Percentiles rank a stretch among this genome's conserved stretches.
Evolutionary conservation across 139 green algal genomes (phyloP).

Genomic region (Auxenochlorella pyrenoidosa): DNA sequence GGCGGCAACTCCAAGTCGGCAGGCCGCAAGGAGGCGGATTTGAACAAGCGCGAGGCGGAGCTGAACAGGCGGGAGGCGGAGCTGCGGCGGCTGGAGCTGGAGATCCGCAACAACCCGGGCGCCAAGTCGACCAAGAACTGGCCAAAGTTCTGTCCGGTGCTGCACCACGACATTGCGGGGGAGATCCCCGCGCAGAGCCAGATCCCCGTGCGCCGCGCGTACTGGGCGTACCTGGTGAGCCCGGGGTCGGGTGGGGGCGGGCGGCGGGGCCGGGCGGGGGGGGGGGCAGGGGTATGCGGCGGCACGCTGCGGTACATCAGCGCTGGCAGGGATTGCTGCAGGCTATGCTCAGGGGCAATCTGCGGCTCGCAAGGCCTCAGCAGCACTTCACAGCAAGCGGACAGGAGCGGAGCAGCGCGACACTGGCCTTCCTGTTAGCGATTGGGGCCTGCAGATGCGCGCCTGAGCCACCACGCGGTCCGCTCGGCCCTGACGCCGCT

Average conservation of each 20-base stretch:
- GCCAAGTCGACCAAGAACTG: slow-evolving; percentile 60
- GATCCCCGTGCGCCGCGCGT: slow-evolving; percentile 47
- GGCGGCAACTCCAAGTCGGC: neutral
- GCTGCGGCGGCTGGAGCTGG: slow-evolving; percentile 52
- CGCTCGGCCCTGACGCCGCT: no score
- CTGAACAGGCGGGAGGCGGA: slow-evolving; percentile 58
- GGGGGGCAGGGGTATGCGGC: no score
- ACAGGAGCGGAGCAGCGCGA: no score
- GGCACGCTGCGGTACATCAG: no score
- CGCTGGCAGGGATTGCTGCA: no score
- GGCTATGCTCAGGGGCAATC: no score
- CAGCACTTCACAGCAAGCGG: neutral
- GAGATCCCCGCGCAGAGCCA: slow-evolving; percentile 55
- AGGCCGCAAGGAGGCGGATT: neutral
- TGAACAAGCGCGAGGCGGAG: slow-evolving; percentile 50
- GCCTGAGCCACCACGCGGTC: no score
- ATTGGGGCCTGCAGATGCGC: no score
- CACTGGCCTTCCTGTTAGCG: no score
- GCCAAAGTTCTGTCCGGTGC: slow-evolving; percentile 62
- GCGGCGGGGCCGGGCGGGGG: neutral
- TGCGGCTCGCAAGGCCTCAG: neutral
- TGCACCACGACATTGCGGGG: slow-evolving; percentile 66
- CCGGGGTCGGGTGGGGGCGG: neutral
- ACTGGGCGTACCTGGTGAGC: slow-evolving; percentile 58
- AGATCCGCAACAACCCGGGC: slow-evolving; percentile 40